Evolutionary conservation across 2,329 filamentous ascomycete genomes (phyloP).

Genomic region (Neonectria hederae): DNA sequence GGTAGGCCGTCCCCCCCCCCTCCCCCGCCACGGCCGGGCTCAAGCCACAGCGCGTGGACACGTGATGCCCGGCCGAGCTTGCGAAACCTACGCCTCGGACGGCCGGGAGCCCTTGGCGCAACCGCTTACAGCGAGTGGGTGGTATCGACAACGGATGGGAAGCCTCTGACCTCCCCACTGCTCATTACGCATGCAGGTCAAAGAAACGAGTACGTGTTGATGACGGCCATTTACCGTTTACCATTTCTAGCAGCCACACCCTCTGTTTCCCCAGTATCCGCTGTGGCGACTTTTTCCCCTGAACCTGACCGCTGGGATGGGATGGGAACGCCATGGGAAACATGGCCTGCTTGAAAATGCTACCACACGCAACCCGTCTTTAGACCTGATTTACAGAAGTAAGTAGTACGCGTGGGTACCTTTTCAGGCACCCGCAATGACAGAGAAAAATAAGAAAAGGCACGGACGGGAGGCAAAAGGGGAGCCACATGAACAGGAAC

Average conservation of each 20-base stretch:
- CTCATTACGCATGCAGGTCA: neutral
- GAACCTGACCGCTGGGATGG: conserved; percentile 21
- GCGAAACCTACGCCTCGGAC: neutral
- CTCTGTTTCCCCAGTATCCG: conserved; percentile 2
- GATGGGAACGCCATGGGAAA: conserved; percentile 16
- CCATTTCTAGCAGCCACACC: conserved; percentile 14
- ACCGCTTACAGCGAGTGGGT: neutral
- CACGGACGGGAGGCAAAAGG: conserved; percentile 14
- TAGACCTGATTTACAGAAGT: conserved; percentile 15
- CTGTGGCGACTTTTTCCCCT: conserved; percentile 25
- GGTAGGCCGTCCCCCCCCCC: neutral
- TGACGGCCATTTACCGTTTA: neutral
- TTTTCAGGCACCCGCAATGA: conserved; percentile 20
- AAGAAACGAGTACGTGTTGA: neutral
- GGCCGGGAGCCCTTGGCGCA: neutral
- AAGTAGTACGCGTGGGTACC: neutral
- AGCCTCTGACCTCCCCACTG: neutral
- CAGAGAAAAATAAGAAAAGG: neutral
- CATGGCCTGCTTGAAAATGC: conserved; percentile 15
- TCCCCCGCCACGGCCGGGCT: conserved; percentile 13
- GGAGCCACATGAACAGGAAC: conserved; percentile 29
- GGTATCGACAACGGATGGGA: too few species aligned
- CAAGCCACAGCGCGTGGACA: conserved; percentile 40
- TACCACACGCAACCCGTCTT: conserved; percentile 9
- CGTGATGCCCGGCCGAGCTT: conserved; percentile 32